Base-by-base conservation (phyloP, 2,329 filamentous ascomycete species). In the Dryadomyces quercivorus region DNA sequence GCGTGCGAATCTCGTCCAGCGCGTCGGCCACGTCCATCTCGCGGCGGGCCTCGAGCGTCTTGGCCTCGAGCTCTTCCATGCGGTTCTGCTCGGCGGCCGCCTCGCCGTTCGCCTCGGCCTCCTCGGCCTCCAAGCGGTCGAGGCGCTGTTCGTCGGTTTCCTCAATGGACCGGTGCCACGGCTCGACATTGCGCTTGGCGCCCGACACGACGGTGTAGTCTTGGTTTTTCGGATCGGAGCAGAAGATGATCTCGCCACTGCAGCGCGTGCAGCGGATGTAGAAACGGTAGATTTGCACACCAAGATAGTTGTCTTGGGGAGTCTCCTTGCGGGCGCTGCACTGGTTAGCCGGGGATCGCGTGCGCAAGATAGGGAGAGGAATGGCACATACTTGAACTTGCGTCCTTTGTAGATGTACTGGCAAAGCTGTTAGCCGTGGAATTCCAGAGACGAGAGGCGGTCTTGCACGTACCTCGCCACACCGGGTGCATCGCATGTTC, bases 1-100 rank as follows among this genome's bases (percentile, higher is more conserved):
- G 75, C 52, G 88, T 92, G 55, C 92, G 77, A 55, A 98, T 96
- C 71, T 96, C 91, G 68, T 98, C 93, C 54, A 98, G 72, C 8
- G 91, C 92, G 72, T 98, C 93, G 2, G 93, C 93, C 47, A 96
- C 88, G 18, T 87, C 88, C 91, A 98, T 98, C 70, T 98, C 93
- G 44, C 86, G 78, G 73, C 93, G 91, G 1, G 91, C 91, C 67
- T 98, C 93, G 21, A 86, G 73, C 54, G 92, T 95, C 73, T 97
- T 97, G 59, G 86, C 85, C 71, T 98, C 93, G 49, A 98, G 72
- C 66, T 96, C 91, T 55, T 86, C 86, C 94, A 98, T 98, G 21
- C 89, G 88, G 67, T 96, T 91, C 60, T 83, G 78, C 68, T 95
- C 89, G 56, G 84, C 80, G 0, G 42, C 52, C 1, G 51, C 53